These are phyloP conservation scores for Phytophthora boehmeriae DNA, from an alignment of 352 stramenopile genomes.

Conservation along the genomic window DNA sequence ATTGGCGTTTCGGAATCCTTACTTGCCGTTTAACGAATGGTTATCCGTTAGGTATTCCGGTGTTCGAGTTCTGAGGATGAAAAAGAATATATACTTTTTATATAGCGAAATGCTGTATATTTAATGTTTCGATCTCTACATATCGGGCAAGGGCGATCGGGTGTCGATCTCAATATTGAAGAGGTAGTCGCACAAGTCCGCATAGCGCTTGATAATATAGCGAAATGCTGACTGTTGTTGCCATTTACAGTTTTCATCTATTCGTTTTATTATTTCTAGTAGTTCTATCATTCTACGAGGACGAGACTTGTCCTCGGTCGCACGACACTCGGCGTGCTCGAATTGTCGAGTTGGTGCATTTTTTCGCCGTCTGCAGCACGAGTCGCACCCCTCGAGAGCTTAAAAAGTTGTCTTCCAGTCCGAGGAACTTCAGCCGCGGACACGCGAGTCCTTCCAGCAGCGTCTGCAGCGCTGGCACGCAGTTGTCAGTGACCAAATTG, in stretches of 20 bases:
- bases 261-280: constrained; percentile 21
- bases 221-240: no score
- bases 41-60: no score
- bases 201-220: no score
- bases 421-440: constrained; percentile 67
- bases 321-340: constrained; percentile 58
- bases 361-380: constrained; percentile 60
- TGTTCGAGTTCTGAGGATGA: no score
- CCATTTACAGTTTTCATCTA: constrained; percentile 28
- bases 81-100: no score
- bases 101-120: no score
- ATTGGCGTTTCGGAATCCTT: no score
- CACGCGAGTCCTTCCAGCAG: constrained; percentile 45
- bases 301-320: constrained; percentile 28
- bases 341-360: constrained; percentile 45
- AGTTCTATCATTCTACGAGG: constrained; percentile 25
- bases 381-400: constrained; percentile 62
- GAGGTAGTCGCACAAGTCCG: no score
- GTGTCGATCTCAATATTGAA: no score
- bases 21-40: no score
- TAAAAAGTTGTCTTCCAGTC: constrained; percentile 83
- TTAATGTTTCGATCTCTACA: no score
- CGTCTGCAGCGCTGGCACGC: constrained; percentile 50
- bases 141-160: no score
- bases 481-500: constrained; percentile 85